Percentiles rank a stretch among this genome's conserved stretches.
Conservation (phyloP, 225 moss, liverwort and hornwort genomes). For the Rhytidiadelphus loreus region DNA sequence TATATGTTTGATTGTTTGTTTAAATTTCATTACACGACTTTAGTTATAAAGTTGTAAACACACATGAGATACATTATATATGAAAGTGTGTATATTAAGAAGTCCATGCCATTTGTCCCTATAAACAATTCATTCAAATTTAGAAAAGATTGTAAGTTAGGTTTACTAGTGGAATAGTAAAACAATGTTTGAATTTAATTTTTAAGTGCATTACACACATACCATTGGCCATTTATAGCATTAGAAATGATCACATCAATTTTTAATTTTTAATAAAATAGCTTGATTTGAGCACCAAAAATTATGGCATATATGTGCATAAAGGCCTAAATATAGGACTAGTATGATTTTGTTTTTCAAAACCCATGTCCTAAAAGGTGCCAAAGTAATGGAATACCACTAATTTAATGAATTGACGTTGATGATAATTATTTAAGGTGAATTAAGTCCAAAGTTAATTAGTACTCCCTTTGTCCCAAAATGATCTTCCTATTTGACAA, state of each 20-base stretch:
- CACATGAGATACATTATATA: fast-evolving
- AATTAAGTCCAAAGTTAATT: neutral
- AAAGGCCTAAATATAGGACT: neutral
- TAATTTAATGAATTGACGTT: fast-evolving
- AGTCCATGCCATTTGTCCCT: neutral
- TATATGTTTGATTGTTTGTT: neutral
- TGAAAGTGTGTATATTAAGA: neutral
- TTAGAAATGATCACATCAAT: neutral
- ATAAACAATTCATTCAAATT: neutral
- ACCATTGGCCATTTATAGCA: neutral
- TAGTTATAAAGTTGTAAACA: neutral
- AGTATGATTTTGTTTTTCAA: neutral
- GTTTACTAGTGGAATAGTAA: neutral
- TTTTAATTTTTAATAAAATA: neutral
- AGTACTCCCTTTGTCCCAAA: too few relatives aligned
- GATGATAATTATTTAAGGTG: neutral
- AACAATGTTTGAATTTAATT: neutral
- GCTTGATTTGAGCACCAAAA: fast-evolving
- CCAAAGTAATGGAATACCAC: too few relatives aligned
- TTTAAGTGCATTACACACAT: neutral
- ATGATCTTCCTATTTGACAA: too few relatives aligned
- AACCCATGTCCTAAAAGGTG: fast-evolving
- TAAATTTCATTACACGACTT: neutral
- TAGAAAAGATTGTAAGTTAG: neutral
- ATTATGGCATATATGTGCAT: neutral